Evolutionary conservation across 495 filamentous ascomycete species (phyloP).

Genomic region (Penicillium tannophilum): DNA sequence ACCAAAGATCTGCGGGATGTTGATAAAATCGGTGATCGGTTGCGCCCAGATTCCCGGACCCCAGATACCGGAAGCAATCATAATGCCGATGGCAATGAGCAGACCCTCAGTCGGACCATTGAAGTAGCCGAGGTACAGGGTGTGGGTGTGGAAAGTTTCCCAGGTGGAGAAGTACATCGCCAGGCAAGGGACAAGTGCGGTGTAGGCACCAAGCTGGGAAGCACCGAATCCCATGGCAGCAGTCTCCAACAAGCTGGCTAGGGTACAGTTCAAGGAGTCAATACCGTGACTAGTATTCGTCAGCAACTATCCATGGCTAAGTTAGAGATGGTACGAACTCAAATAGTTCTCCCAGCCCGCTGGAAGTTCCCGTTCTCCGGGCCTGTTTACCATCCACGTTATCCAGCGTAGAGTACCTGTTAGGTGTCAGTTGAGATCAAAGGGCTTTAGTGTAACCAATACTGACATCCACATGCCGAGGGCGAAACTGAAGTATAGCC

Average conservation of each 20-base stretch:
- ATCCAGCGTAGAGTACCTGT: constrained; percentile 91
- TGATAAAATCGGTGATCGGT: constrained; percentile 65
- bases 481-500: constrained; percentile 94
- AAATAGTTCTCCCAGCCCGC: constrained; percentile 92
- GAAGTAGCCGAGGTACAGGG: constrained; percentile 93
- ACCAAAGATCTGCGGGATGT: constrained; percentile 60
- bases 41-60: constrained; percentile 87
- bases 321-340: constrained; percentile 57
- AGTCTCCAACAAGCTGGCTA: constrained; percentile 84
- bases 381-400: constrained; percentile 99
- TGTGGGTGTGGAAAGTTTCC: constrained; percentile 99
- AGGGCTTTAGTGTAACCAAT: neutral
- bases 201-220: constrained; percentile 81
- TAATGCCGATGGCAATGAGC: constrained; percentile 80
- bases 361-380: constrained; percentile 90
- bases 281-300: constrained; percentile 75
- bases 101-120: constrained; percentile 98
- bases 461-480: constrained; percentile 87
- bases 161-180: constrained; percentile 99
- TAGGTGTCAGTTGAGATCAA: constrained; percentile 4
- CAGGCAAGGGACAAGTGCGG: constrained; percentile 84
- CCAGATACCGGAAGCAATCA: constrained; percentile 83
- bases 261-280: constrained; percentile 94
- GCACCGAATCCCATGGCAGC: constrained; percentile 89
- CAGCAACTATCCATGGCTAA: constrained; percentile 26